Evolutionary conservation across 1,284 basidiomycete species (phyloP).

Genomic region (Sporisorium scitamineum): DNA sequence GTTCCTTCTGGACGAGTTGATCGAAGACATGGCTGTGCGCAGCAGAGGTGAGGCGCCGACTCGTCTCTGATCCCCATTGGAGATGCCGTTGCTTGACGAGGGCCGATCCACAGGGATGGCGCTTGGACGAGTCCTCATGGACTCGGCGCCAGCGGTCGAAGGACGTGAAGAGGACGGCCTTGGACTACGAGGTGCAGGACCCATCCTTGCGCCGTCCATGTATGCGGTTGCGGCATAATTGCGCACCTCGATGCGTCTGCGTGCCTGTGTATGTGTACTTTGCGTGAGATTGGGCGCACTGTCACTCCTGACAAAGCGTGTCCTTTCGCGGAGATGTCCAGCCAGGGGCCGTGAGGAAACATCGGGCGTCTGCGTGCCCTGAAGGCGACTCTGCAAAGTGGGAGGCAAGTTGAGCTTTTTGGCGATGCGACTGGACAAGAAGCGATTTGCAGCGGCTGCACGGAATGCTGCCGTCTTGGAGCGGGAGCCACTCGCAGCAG

Average conservation of each 20-base stretch:
- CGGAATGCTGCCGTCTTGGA: constrained; percentile 36
- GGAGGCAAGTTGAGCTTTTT: constrained; percentile 44
- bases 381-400: constrained; percentile 32
- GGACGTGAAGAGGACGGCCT: constrained; percentile 18
- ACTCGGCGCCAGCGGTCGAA: constrained; percentile 17
- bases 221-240: constrained; percentile 37
- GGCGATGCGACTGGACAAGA: constrained; percentile 42
- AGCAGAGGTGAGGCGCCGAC: constrained; percentile 16
- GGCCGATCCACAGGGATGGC: constrained; percentile 4
- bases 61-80: not conserved
- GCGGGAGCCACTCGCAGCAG: constrained; percentile 18
- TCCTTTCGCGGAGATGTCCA: not conserved
- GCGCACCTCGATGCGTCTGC: constrained; percentile 32
- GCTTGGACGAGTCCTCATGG: not conserved
- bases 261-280: not conserved
- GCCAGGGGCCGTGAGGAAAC: not conserved
- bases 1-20: constrained; percentile 27
- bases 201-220: constrained; percentile 41
- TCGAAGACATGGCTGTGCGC: constrained; percentile 16
- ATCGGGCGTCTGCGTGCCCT: constrained; percentile 31
- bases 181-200: constrained; percentile 28
- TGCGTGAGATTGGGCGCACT: constrained; percentile 37
- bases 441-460: constrained; percentile 41
- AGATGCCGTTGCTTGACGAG: constrained; percentile 14
- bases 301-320: constrained; percentile 36